A percentile compares a stretch with the other conserved stretches of the same genome.
phyloP scores from a whole-genome alignment of 2,329 filamentous ascomycete genomes.

The Aspergillus felis region DNA sequence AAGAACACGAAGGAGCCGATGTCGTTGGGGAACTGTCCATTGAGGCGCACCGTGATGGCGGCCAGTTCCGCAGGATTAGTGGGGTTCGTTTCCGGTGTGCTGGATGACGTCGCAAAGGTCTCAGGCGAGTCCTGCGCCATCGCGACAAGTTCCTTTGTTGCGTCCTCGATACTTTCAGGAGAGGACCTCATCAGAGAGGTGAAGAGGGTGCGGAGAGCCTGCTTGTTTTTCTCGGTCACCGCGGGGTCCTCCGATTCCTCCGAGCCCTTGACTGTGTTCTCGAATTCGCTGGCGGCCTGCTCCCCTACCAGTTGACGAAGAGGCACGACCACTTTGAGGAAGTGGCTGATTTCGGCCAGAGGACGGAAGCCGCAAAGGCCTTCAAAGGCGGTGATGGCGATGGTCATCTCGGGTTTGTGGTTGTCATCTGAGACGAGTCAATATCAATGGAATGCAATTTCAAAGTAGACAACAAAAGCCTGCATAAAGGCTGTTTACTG shows the following conservation, averaged over 20 bases:
- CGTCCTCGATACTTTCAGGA: constrained; percentile 59
- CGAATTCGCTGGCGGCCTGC: constrained; percentile 49
- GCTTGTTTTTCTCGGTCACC: constrained; percentile 64
- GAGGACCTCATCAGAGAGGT: constrained; percentile 75
- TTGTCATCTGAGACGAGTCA: constrained; percentile 69
- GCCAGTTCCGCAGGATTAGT: constrained; percentile 58
- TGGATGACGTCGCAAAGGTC: constrained; percentile 62
- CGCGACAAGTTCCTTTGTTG: constrained; percentile 65
- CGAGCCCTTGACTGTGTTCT: constrained; percentile 54
- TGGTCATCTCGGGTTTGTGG: constrained; percentile 99
- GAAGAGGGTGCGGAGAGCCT: constrained; percentile 71
- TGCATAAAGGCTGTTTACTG: constrained; percentile 7
- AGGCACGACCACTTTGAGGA: constrained; percentile 64
- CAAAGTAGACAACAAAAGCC: neutral
- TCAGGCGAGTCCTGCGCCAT: constrained; percentile 65
- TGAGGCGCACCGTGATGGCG: constrained; percentile 70
- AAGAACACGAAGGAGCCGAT: constrained; percentile 94
- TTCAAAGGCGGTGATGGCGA: constrained; percentile 93
- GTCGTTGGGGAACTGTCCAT: constrained; percentile 81
- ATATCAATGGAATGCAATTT: neutral
- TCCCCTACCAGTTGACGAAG: constrained; percentile 63
- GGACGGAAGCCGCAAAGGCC: constrained; percentile 95
- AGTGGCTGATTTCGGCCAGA: constrained; percentile 78
- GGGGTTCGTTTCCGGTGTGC: constrained; percentile 32
- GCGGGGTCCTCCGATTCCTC: constrained; percentile 45